Conservation (phyloP, 179 eudicot genomes). For the Beta macrorhiza region DNA sequence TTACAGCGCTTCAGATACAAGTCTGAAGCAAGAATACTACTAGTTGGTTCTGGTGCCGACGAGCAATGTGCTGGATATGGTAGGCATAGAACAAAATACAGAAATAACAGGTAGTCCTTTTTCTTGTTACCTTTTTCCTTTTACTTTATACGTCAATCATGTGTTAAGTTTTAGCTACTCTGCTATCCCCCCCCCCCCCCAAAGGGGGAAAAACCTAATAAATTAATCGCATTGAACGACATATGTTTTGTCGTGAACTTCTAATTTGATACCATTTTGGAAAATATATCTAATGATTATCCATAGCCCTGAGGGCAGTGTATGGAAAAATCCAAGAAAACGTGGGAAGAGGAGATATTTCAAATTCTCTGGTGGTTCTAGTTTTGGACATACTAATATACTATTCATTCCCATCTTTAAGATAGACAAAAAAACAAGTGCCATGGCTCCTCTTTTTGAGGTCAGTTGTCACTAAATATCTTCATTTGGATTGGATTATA, state of each 20-base stretch:
- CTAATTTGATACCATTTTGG: too few relatives aligned
- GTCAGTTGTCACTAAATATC: neutral
- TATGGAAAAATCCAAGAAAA: neutral
- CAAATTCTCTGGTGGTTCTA: neutral
- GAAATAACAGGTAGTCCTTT: conserved; percentile 59
- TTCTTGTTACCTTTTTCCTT: neutral
- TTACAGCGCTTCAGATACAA: conserved; percentile 48
- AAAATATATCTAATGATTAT: neutral
- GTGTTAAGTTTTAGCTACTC: neutral
- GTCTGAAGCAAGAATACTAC: conserved; percentile 81
- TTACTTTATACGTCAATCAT: neutral
- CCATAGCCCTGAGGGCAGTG: neutral
- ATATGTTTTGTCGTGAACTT: too few relatives aligned
- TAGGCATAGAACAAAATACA: conserved; percentile 86
- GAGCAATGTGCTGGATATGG: conserved; percentile 99
- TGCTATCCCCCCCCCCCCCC: neutral
- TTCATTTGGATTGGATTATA: neutral
- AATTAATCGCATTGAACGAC: too few relatives aligned
- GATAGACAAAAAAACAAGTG: neutral
- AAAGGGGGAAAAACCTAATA: neutral
- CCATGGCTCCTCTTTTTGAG: neutral
- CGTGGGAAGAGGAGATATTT: neutral
- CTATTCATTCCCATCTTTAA: neutral
- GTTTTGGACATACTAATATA: neutral
- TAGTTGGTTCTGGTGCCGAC: conserved; percentile 98